phyloP scores from a whole-genome alignment of 106 monocot genomes.

The Iris macrosiphon region DNA sequence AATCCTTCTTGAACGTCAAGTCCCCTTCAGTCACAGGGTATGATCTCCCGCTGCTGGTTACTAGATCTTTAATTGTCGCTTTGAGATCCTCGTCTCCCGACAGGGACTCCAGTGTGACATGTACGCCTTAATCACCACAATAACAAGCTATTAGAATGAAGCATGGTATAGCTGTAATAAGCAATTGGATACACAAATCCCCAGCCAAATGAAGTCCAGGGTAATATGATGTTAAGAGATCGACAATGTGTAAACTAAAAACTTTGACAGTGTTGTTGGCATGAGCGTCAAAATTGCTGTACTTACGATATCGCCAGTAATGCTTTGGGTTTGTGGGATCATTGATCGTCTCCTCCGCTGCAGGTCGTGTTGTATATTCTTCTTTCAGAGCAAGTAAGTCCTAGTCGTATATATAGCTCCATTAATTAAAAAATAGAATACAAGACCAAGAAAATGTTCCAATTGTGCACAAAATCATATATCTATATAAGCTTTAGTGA shows the following conservation, averaged over 20 bases:
- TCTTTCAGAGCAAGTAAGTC: conserved; percentile 85
- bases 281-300: too few relatives aligned
- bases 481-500: too few relatives aligned
- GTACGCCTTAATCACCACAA: conserved; percentile 42
- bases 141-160: background rate
- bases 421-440: background rate
- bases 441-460: background rate
- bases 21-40: conserved; percentile 26
- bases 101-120: conserved; percentile 72
- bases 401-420: conserved; percentile 20
- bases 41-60: conserved; percentile 56
- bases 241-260: too few relatives aligned
- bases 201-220: background rate
- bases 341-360: conserved; percentile 88
- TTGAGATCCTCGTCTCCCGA: conserved; percentile 55
- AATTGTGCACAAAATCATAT: too few relatives aligned
- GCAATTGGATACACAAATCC: background rate
- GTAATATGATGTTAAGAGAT: too few relatives aligned
- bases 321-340: conserved; percentile 97
- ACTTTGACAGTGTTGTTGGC: too few relatives aligned
- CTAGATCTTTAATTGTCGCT: conserved; percentile 48
- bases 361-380: conserved; percentile 72
- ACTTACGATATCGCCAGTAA: conserved; percentile 91
- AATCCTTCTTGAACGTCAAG: background rate
- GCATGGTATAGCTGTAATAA: background rate